phyloP scores from a whole-genome alignment of 345 rosid species.

The Pseudoturritis turrita region DNA sequence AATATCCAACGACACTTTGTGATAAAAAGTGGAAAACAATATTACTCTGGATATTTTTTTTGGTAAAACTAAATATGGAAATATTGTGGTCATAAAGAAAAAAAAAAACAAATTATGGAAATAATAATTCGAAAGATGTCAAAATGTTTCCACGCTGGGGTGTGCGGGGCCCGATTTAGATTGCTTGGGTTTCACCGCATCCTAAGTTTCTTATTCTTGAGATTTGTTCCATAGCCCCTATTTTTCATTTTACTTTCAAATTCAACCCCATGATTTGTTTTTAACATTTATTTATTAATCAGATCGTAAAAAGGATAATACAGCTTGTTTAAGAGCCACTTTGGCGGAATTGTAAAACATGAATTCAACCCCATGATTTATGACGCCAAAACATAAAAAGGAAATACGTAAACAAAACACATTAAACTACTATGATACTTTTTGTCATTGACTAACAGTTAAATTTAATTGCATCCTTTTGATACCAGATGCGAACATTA shows the following conservation, averaged over 20 bases:
- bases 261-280: not conserved
- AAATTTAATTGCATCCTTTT: not conserved
- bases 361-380: not conserved
- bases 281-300: too few relatives aligned
- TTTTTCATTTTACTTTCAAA: not conserved
- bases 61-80: not conserved
- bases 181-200: slow-evolving; percentile 81
- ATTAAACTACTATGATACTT: too few relatives aligned
- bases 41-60: too few relatives aligned
- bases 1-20: not conserved
- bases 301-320: too few relatives aligned
- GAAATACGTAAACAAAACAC: too few relatives aligned
- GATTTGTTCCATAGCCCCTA: not conserved
- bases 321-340: too few relatives aligned
- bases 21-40: not conserved
- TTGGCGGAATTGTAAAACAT: too few relatives aligned
- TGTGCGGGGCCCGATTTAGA: slow-evolving; percentile 35
- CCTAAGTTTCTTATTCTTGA: slow-evolving; percentile 22
- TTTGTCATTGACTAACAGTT: not conserved
- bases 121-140: slow-evolving; percentile 11
- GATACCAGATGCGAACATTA: not conserved
- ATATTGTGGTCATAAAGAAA: too few relatives aligned
- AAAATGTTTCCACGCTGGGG: slow-evolving; percentile 22
- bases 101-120: not conserved
- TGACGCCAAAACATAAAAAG: too few relatives aligned